Conservation (phyloP, 139 green algal species). For the Parachlorella kessleri region DNA sequence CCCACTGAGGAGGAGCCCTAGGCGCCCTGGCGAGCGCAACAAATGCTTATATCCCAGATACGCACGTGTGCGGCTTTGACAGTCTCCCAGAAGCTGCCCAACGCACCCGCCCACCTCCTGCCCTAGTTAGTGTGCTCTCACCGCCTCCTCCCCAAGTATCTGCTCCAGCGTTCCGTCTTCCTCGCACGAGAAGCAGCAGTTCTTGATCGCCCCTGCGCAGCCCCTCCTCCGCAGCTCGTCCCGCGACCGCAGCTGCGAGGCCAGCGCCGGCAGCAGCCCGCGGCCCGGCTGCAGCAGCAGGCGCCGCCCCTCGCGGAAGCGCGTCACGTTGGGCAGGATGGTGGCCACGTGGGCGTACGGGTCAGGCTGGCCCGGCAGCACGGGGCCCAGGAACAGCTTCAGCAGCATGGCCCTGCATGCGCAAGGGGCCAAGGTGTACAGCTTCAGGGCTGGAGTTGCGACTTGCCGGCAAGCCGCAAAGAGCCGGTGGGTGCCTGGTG, state of each 20-base stretch:
- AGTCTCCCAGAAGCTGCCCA: too few relatives aligned
- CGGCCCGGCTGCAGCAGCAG: constrained; percentile 76
- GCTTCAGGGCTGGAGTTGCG: too few relatives aligned
- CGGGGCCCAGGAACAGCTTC: constrained; percentile 53
- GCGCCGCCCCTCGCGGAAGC: constrained; percentile 46
- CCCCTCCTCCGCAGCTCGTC: constrained; percentile 54
- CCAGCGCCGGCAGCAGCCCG: constrained; percentile 57
- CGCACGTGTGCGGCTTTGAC: too few relatives aligned
- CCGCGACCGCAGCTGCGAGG: constrained; percentile 44
- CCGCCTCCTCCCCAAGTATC: constrained; percentile 40
- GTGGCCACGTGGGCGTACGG: constrained; percentile 69
- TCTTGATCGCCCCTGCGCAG: constrained; percentile 55
- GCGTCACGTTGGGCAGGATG: constrained; percentile 77
- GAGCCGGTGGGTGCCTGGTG: too few relatives aligned
- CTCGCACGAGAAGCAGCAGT: constrained; percentile 60
- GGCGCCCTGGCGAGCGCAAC: too few relatives aligned
- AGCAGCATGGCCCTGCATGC: constrained; percentile 63
- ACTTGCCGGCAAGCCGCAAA: too few relatives aligned
- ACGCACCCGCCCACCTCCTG: too few relatives aligned
- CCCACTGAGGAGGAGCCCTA: too few relatives aligned
- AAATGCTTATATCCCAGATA: too few relatives aligned
- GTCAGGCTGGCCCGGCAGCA: constrained; percentile 30
- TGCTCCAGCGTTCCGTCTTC: constrained; percentile 46
- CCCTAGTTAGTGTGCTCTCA: neutral
- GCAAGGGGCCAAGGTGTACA: too few relatives aligned